phyloP scores from a whole-genome alignment of 805 yeast species.

The Zygosaccharomyces lentus region DNA sequence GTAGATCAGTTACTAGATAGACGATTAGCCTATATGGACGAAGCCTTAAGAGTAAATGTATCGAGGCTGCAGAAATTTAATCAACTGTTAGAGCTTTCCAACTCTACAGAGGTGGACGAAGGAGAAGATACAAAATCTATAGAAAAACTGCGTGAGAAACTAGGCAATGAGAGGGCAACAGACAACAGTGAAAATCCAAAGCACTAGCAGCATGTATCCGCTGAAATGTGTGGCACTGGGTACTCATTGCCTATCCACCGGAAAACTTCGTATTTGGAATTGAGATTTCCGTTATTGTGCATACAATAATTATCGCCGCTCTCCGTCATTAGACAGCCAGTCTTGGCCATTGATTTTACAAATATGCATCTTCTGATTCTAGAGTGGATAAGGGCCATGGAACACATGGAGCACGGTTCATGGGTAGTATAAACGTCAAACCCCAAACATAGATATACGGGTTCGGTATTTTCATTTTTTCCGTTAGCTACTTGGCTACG shows the following conservation, averaged over 20 bases:
- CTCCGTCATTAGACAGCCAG: conserved; percentile 52
- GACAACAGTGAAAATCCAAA: not conserved
- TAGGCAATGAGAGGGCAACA: conserved; percentile 1
- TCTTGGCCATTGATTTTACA: conserved; percentile 42
- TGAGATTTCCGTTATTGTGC: conserved; percentile 69
- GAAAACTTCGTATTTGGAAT: conserved; percentile 87
- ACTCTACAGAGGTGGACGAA: not conserved
- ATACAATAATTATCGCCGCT: conserved; percentile 69
- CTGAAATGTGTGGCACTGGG: conserved; percentile 22
- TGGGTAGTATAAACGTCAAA: conserved; percentile 82
- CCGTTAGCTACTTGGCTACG: conserved; percentile 25
- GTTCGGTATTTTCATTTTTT: conserved; percentile 9
- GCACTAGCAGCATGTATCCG: conserved; percentile 25
- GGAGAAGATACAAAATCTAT: not conserved
- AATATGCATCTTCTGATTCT: conserved; percentile 68
- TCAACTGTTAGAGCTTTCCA: conserved; percentile 4
- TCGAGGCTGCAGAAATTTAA: conserved; percentile 8
- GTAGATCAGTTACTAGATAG: conserved; percentile 17
- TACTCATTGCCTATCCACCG: conserved; percentile 51
- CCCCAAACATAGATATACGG: conserved; percentile 65
- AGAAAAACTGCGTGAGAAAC: not conserved
- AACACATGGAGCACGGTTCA: conserved; percentile 96
- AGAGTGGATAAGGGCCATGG: conserved; percentile 94
- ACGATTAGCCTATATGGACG: conserved; percentile 10
- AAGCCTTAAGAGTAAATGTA: conserved; percentile 6